Percentiles rank a stretch among this genome's conserved stretches.
These are phyloP conservation scores for Alternaria angustiovoidea DNA, from an alignment of 2,329 filamentous ascomycete species.

Conservation along the genomic window DNA sequence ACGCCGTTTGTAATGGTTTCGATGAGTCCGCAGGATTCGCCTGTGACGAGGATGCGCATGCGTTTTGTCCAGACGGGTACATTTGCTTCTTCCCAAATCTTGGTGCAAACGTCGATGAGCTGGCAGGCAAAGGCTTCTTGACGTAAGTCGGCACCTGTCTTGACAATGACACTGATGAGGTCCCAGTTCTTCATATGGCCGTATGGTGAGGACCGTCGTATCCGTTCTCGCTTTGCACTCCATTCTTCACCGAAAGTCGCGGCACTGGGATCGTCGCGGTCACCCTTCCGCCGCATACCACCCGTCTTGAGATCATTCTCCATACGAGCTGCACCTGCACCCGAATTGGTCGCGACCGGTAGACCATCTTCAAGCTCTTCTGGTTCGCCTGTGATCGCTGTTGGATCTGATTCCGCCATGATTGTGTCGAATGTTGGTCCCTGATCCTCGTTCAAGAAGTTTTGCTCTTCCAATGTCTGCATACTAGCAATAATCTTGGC, in stretches of 20 bases:
- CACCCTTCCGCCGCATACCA: conserved; percentile 79
- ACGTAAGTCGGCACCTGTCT: conserved; percentile 81
- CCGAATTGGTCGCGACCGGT: conserved; percentile 66
- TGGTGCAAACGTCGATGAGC: conserved; percentile 80
- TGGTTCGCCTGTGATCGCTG: conserved; percentile 57
- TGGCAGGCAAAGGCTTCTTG: conserved; percentile 90
- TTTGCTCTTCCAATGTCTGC: conserved; percentile 87
- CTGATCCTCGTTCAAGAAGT: conserved; percentile 77
- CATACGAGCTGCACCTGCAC: conserved; percentile 82
- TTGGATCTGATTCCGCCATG: conserved; percentile 74
- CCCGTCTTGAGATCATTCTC: conserved; percentile 90
- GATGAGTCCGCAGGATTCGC: conserved; percentile 83
- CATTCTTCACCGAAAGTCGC: conserved; percentile 88
- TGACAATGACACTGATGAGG: conserved; percentile 84
- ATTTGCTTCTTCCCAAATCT: conserved; percentile 78
- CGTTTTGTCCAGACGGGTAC: conserved; percentile 87
- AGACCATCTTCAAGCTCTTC: conserved; percentile 66
- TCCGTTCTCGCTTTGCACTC: conserved; percentile 83
- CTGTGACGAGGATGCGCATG: conserved; percentile 86
- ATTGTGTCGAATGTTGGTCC: conserved; percentile 81
- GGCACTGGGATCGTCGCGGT: conserved; percentile 84
- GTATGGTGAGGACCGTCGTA: conserved; percentile 82
- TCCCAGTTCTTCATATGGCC: conserved; percentile 94
- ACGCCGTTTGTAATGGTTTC: conserved; percentile 90
- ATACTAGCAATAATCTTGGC: conserved; percentile 90